A percentile compares a stretch with the other conserved stretches of the same genome.
Evolutionary conservation across 306 rosid species (phyloP).

Genomic region (Oemleria cerasiformis): DNA sequence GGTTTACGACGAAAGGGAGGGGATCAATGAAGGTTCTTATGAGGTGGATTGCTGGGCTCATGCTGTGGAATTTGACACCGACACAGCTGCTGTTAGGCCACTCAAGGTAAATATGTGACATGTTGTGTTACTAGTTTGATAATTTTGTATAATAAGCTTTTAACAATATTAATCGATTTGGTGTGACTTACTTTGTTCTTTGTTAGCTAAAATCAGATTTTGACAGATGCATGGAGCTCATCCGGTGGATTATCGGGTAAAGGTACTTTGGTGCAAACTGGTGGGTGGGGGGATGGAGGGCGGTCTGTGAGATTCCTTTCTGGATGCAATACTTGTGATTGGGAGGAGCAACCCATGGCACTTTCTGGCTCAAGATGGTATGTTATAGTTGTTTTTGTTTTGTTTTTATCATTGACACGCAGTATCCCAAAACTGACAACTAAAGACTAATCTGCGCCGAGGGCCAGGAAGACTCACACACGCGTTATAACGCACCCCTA

Average conservation of each 20-base stretch:
- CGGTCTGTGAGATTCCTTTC: conserved; percentile 12
- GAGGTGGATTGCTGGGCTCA: conserved; percentile 21
- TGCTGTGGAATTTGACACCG: conserved; percentile 12
- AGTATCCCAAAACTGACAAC: too few relatives aligned
- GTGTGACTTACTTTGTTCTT: not conserved
- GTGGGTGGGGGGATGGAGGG: conserved; percentile 16
- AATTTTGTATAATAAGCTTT: not conserved
- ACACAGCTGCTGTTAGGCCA: conserved; percentile 11
- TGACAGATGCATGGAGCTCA: conserved; percentile 16
- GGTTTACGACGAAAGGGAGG: not conserved
- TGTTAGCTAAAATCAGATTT: conserved; percentile 11
- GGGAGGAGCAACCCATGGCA: conserved; percentile 33
- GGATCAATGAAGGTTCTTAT: not conserved
- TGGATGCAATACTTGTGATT: conserved; percentile 28
- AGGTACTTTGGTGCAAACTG: conserved; percentile 18
- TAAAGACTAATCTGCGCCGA: too few relatives aligned
- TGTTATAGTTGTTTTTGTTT: not conserved
- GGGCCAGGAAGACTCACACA: too few relatives aligned
- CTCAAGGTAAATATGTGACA: not conserved
- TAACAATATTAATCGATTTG: not conserved
- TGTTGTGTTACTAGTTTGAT: not conserved
- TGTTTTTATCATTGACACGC: too few relatives aligned
- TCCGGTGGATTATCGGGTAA: conserved; percentile 19
- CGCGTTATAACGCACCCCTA: too few relatives aligned
- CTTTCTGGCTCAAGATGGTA: conserved; percentile 6